Evolutionary conservation across 2,329 filamentous ascomycete genomes (phyloP).

Genomic region (Albifimbria verrucaria): DNA sequence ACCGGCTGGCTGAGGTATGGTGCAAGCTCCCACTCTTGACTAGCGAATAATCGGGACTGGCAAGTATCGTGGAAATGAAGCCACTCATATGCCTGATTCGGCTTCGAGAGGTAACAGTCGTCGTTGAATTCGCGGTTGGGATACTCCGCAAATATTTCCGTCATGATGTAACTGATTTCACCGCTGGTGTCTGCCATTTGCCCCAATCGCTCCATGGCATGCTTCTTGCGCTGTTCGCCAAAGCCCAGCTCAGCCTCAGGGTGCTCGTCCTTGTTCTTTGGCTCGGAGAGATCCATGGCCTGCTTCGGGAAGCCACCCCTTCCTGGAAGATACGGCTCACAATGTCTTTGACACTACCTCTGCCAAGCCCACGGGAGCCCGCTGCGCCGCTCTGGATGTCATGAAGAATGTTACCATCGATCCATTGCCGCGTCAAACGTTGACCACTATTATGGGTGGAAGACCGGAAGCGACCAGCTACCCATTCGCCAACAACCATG

Average conservation of each 20-base stretch:
- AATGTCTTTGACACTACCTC: conserved; percentile 71
- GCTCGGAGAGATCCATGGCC: conserved; percentile 32
- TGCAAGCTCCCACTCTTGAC: conserved; percentile 88
- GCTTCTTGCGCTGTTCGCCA: conserved; percentile 68
- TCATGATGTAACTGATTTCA: conserved; percentile 74
- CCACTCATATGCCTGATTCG: conserved; percentile 87
- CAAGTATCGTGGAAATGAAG: conserved; percentile 87
- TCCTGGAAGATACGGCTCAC: conserved; percentile 76
- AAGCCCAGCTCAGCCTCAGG: conserved; percentile 64
- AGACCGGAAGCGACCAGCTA: conserved; percentile 65
- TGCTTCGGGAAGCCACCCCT: conserved; percentile 73
- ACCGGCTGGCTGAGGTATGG: conserved; percentile 85
- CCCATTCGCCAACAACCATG: conserved; percentile 87
- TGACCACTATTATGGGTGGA: conserved; percentile 35
- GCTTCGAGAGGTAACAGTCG: conserved; percentile 86
- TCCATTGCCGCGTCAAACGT: conserved; percentile 69
- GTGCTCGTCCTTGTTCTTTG: conserved; percentile 49
- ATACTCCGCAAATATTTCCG: conserved; percentile 82
- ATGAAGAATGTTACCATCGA: conserved; percentile 67
- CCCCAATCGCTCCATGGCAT: conserved; percentile 66
- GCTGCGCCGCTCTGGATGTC: conserved; percentile 69
- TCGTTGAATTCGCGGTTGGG: conserved; percentile 89
- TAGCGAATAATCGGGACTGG: conserved; percentile 73
- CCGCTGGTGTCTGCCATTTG: conserved; percentile 79
- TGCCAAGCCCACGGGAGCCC: conserved; percentile 66